Base-by-base conservation (phyloP, 257 asterid species). In the Gentiana macrophylla region DNA sequence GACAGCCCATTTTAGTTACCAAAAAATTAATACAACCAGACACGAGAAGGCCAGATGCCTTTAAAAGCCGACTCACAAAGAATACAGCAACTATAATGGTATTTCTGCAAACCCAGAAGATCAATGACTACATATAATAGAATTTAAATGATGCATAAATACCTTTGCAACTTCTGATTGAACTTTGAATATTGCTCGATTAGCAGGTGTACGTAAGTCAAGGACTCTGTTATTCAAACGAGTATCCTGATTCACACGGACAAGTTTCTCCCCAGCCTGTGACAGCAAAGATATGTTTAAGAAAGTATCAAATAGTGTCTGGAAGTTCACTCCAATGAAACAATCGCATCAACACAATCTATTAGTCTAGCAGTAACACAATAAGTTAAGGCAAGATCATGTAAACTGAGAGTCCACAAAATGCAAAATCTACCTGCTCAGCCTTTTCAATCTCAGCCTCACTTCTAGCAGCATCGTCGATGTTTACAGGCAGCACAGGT, bases 191-290 rank as follows among this genome's bases (percentile, higher is more conserved):
- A 88, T 91, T 63, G 80, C 94, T 74, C 84, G 95, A 73, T 87
- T 88, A 15, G 98, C 93, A 56, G 86, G 94, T 8, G 96, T 91
- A 35, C 96, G 95, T 12, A 84, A 24, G 67, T 91, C 98, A 63
- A 91, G 78, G 49, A 83, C 81, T 67, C 98, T 78, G 75, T 53
- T 67, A 62, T 91, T 87, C 78, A 91, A 67, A 51, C 96, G 95
- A 48, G 94, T 84, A 64, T 91, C 98, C 81, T 84, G 98, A 69
- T 87, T 84, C 34, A 91, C 96, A 56, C 92, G 92, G 59, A 81
- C 94, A 67, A 87, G 84, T 67, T 77, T 83, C 75, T 83, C 82
- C 8, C 93, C 94, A 12, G 76, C 86, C 97, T 89, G 80, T 81
- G 74, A 41, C 8, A 41, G 46, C 9, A 41, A 41, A 41, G 46